Evolutionary conservation across 768 basidiomycete species (phyloP).

Genomic region (Suillus luteus): DNA sequence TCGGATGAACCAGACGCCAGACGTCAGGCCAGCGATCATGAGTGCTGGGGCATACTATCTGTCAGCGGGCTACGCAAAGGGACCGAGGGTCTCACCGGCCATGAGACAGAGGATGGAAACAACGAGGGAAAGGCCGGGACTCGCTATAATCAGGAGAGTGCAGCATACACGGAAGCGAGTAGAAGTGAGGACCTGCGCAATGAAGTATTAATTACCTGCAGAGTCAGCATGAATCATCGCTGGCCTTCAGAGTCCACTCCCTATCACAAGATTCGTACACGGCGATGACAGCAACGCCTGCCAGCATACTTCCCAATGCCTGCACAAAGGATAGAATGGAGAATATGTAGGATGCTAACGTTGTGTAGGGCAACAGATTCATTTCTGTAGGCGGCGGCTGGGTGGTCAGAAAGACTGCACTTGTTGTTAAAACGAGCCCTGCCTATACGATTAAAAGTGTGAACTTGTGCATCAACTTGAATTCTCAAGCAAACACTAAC

Average conservation of each 20-base stretch:
- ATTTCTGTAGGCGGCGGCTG: slow-evolving; percentile 1
- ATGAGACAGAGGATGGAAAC: slow-evolving; percentile 8
- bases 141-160: slow-evolving; percentile 1
- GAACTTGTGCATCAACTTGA: background rate
- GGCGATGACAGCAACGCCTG: background rate
- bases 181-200: slow-evolving; percentile 4
- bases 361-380: slow-evolving; percentile 7
- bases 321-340: slow-evolving; percentile 9
- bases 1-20: background rate
- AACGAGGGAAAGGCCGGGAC: slow-evolving; percentile 6
- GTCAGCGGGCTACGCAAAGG: background rate
- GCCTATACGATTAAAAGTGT: slow-evolving; percentile 1
- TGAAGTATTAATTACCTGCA: background rate
- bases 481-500: background rate
- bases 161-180: slow-evolving; percentile 6
- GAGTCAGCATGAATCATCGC: background rate
- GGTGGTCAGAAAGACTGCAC: slow-evolving; percentile 6
- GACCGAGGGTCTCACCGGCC: slow-evolving; percentile 3
- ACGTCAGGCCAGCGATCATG: background rate
- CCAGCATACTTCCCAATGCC: slow-evolving; percentile 4
- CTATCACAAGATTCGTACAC: slow-evolving; percentile 12
- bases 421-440: slow-evolving; percentile 6
- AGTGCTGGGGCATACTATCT: background rate
- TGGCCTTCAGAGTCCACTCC: background rate
- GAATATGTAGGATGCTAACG: background rate